Percentiles rank a stretch among this genome's conserved stretches.
phyloP scores from a whole-genome alignment of 768 basidiomycete genomes.

The Gymnopilus dilepis region DNA sequence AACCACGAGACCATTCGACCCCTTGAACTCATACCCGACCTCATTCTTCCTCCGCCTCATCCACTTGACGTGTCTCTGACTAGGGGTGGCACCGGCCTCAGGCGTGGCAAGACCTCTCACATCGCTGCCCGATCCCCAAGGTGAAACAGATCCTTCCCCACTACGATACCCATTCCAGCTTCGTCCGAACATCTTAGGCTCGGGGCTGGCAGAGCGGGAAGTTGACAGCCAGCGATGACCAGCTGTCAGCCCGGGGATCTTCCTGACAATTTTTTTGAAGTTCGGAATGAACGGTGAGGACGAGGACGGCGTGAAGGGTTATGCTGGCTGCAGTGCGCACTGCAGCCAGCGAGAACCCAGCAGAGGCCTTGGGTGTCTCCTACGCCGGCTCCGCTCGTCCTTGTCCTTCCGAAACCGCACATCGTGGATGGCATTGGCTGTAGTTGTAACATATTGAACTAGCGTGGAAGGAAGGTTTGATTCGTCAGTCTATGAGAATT shows the following conservation, averaged over 20 bases:
- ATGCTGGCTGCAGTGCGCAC: neutral
- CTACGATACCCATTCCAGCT: slow-evolving; percentile 28
- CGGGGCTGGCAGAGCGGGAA: slow-evolving; percentile 23
- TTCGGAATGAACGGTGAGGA: slow-evolving; percentile 23
- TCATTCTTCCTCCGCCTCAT: slow-evolving; percentile 30
- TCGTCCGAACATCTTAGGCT: slow-evolving; percentile 33
- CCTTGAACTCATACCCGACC: slow-evolving; percentile 52
- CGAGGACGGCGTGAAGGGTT: neutral
- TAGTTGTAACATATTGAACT: slow-evolving; percentile 25
- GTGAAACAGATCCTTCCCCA: slow-evolving; percentile 13
- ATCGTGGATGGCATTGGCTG: slow-evolving; percentile 24
- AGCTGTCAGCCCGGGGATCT: slow-evolving; percentile 26
- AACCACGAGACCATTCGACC: slow-evolving; percentile 78
- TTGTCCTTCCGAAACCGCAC: neutral
- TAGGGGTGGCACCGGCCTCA: neutral
- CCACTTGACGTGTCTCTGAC: slow-evolving; percentile 16
- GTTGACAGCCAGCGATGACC: slow-evolving; percentile 24
- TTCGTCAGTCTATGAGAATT: slow-evolving; percentile 62
- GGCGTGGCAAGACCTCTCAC: slow-evolving; percentile 19
- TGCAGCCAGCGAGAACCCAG: slow-evolving; percentile 21
- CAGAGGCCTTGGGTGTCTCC: slow-evolving; percentile 22
- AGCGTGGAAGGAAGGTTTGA: slow-evolving; percentile 27
- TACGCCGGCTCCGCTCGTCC: slow-evolving; percentile 4
- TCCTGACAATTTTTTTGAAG: slow-evolving; percentile 29
- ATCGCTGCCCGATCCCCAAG: slow-evolving; percentile 10